Base-by-base conservation (phyloP, 129 eudicot genomes). In the Tanacetum coccineum region DNA sequence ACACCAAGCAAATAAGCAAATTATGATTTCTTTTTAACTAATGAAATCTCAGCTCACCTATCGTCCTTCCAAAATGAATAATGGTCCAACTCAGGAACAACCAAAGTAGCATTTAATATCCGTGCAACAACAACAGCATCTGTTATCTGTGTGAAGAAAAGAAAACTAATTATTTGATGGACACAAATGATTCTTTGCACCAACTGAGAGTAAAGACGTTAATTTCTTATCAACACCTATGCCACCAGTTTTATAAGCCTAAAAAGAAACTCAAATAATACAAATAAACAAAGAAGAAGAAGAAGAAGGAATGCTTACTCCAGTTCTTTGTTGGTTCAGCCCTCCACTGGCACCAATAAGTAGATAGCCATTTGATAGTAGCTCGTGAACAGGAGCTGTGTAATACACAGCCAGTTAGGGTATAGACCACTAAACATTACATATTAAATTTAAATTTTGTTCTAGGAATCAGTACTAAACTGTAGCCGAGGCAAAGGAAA, bases 281-380 rank as follows among this genome's bases (percentile, higher is more conserved):
- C 17, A 32, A 61, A n/a, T n/a, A 9, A 54, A 59, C 58, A 15
- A 39, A 30, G 11, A 36, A 50, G 40, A 73, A 10, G 63, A 55
- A 74, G 6, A 74, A 54, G 20, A 45, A 3, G 12, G 15, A 65
- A 74, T 56, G 60, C 72, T 83, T 81, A 91, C 96, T 62, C 96
- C 98, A 13, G 85, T 83, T 71, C 97, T 78, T 78, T 91, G 97
- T 68, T 91, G 97, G 67, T 91, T 87, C 70, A 91, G 83, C 58
- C 97, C 97, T 72, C 97, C 97, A 71, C 97, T 91, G 45, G 97
- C 79, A 15, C 85, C 97, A 81, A 91, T 87, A 60, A 91, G 97
- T 59, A 91, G 74, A 77, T 87, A 91, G 55, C 97, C 97, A 62
- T 87, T 91, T 74, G 97, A 87, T 26, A 60, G 72, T 74, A 63